These are phyloP conservation scores for Nothophytophthora sp. DNA, from an alignment of 352 stramenopile species.

Conservation along the genomic window DNA sequence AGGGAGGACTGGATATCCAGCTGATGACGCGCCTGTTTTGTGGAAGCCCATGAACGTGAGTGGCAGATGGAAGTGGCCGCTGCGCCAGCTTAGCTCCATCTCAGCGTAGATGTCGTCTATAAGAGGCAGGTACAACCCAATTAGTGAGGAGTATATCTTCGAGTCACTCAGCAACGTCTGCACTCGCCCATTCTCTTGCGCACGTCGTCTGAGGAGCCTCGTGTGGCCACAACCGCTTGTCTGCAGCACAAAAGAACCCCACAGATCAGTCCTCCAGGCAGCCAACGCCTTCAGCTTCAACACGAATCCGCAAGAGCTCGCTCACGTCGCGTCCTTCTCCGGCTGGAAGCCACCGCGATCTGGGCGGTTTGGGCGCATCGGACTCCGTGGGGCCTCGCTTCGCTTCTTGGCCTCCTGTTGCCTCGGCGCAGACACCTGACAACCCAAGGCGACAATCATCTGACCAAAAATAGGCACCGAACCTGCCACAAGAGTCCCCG, in stretches of 20 bases:
- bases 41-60: conserved; percentile 75
- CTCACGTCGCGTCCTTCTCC: conserved; percentile 9
- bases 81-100: conserved; percentile 53
- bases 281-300: too few relatives aligned
- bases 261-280: too few relatives aligned
- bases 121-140: neutral
- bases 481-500: too few relatives aligned
- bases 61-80: conserved; percentile 53
- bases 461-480: too few relatives aligned
- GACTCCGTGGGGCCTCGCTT: conserved; percentile 1
- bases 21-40: conserved; percentile 36
- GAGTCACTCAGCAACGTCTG: neutral
- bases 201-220: conserved; percentile 36
- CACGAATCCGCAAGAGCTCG: neutral
- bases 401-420: neutral
- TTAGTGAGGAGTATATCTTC: neutral
- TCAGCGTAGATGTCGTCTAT: conserved; percentile 70
- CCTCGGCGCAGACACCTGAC: too few relatives aligned
- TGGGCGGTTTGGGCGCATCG: conserved; percentile 1
- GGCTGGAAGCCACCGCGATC: conserved; percentile 5
- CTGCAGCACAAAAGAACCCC: conserved; percentile 5
- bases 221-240: conserved; percentile 5
- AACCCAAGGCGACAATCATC: too few relatives aligned
- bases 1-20: neutral
- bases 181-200: conserved; percentile 46